These are phyloP conservation scores for Hortiboletus campestris DNA, from an alignment of 768 basidiomycete species.

Conservation along the genomic window DNA sequence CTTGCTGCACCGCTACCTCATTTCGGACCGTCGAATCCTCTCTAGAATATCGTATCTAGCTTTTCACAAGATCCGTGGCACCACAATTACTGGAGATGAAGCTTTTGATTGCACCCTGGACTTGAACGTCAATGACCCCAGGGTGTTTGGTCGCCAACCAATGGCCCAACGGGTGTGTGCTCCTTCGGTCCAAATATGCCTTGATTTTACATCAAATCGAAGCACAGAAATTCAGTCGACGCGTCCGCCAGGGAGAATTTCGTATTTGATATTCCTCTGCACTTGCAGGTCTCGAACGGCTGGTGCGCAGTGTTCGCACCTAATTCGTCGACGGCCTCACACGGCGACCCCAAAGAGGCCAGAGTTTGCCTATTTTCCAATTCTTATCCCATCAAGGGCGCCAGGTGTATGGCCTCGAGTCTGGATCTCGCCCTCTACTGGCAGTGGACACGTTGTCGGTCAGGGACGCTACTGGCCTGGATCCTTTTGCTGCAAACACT, in stretches of 20 bases:
- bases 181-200: slow-evolving; percentile 4
- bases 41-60: not conserved
- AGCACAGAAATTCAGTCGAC: not conserved
- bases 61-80: not conserved
- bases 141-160: not conserved
- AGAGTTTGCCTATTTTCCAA: slow-evolving; percentile 7
- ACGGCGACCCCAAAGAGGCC: slow-evolving; percentile 2
- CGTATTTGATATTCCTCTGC: slow-evolving; percentile 22
- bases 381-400: slow-evolving; percentile 10
- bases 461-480: not conserved
- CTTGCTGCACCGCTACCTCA: too few relatives aligned
- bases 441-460: slow-evolving; percentile 21
- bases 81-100: not conserved
- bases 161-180: slow-evolving; percentile 4
- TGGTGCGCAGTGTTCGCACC: slow-evolving; percentile 15
- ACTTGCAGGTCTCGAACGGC: slow-evolving; percentile 3
- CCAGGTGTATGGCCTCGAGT: slow-evolving; percentile 20
- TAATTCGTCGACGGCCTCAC: slow-evolving; percentile 11
- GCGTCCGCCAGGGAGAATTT: slow-evolving; percentile 4
- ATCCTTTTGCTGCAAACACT: not conserved
- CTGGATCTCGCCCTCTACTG: slow-evolving; percentile 5
- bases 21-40: not conserved
- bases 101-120: not conserved
- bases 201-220: slow-evolving; percentile 13
- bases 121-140: not conserved